Evolutionary conservation across 805 yeast species (phyloP).

Genomic region (Lipomyces oligophaga): DNA sequence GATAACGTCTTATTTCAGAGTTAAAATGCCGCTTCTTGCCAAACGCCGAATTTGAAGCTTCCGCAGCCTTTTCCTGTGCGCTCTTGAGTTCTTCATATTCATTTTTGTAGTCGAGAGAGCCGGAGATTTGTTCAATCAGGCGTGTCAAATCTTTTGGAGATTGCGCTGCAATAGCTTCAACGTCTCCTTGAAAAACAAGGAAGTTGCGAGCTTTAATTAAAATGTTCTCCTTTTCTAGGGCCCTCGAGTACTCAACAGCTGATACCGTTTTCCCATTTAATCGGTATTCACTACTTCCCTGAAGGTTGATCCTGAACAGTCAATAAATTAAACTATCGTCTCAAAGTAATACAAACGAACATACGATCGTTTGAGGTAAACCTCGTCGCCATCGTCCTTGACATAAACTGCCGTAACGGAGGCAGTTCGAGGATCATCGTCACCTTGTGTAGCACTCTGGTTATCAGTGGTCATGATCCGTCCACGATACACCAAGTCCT

Average conservation of each 20-base stretch:
- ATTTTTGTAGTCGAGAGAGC: constrained; percentile 61
- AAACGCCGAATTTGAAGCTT: constrained; percentile 58
- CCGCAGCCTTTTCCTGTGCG: constrained; percentile 62
- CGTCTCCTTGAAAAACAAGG: constrained; percentile 94
- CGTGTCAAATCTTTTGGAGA: constrained; percentile 69
- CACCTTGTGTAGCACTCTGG: constrained; percentile 29
- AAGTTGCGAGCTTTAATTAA: constrained; percentile 86
- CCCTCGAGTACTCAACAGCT: constrained; percentile 59
- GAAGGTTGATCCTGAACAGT: constrained; percentile 35
- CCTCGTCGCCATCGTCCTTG: constrained; percentile 51
- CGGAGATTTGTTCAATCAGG: constrained; percentile 77
- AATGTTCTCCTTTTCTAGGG: constrained; percentile 73
- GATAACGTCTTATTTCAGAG: constrained; percentile 72
- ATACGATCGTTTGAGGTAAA: constrained; percentile 58
- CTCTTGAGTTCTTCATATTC: constrained; percentile 66
- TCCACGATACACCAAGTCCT: constrained; percentile 81
- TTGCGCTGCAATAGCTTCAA: constrained; percentile 87
- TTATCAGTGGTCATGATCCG: constrained; percentile 38
- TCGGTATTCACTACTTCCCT: constrained; percentile 64
- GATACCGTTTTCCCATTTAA: constrained; percentile 60
- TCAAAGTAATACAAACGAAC: constrained; percentile 6
- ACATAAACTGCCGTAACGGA: constrained; percentile 77
- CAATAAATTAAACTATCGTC: neutral
- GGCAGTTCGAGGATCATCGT: constrained; percentile 43
- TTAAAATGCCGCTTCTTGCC: constrained; percentile 65